Evolutionary conservation across 495 filamentous ascomycete species (phyloP).

Genomic region (Penicillium pancosmium): DNA sequence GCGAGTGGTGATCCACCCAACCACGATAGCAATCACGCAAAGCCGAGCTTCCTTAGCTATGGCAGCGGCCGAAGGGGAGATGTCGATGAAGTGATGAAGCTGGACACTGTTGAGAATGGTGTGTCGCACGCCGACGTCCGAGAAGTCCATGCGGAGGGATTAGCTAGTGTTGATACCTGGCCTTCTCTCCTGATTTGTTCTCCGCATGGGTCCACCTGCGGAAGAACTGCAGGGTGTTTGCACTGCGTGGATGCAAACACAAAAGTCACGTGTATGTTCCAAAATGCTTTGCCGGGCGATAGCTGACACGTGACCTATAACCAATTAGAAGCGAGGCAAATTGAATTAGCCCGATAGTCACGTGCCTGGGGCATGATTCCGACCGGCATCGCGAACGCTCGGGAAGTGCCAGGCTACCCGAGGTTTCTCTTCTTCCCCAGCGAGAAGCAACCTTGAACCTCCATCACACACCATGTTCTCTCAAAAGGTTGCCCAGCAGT

Average conservation of each 20-base stretch:
- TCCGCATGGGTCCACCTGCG: conserved; percentile 21
- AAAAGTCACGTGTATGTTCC: too few relatives aligned
- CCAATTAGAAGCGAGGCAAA: too few relatives aligned
- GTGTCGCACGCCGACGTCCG: conserved; percentile 56
- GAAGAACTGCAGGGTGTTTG: not conserved
- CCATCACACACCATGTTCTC: conserved; percentile 58
- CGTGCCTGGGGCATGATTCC: not conserved
- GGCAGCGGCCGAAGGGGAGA: conserved; percentile 47
- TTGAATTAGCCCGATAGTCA: too few relatives aligned
- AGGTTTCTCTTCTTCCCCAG: conserved; percentile 3
- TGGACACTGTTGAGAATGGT: conserved; percentile 48
- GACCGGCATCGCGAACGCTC: conserved; percentile 9
- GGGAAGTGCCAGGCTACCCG: conserved; percentile 2
- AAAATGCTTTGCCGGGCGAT: too few relatives aligned
- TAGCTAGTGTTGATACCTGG: conserved; percentile 26
- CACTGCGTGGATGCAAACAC: too few relatives aligned
- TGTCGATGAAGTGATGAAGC: conserved; percentile 48
- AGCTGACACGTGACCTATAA: too few relatives aligned
- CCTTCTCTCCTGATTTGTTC: conserved; percentile 34
- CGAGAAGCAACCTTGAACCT: not conserved
- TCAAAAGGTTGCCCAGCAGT: conserved; percentile 66
- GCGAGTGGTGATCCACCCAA: conserved; percentile 51
- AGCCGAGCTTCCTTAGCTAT: conserved; percentile 49
- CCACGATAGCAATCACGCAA: conserved; percentile 52
- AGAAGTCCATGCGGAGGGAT: conserved; percentile 45